Conservation (phyloP, 768 basidiomycete genomes). For the Collybia sordida region DNA sequence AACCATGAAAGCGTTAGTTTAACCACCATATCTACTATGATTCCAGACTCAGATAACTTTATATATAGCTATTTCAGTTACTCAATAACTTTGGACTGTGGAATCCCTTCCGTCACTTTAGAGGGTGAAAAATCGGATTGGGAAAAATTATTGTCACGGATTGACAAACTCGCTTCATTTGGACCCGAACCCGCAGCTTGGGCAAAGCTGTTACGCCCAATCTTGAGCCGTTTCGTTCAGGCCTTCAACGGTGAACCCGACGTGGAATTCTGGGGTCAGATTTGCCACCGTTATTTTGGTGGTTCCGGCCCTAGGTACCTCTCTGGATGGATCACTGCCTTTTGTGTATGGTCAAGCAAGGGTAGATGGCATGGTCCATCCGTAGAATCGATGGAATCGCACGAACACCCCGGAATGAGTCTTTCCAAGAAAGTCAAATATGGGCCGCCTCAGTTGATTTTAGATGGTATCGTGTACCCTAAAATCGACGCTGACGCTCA, state of each 20-base stretch:
- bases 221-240: slow-evolving; percentile 16
- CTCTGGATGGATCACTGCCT: slow-evolving; percentile 10
- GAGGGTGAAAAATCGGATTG: slow-evolving; percentile 20
- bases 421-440: no score
- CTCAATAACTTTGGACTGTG: slow-evolving; percentile 11
- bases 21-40: no score
- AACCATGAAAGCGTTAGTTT: no score
- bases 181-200: slow-evolving; percentile 20
- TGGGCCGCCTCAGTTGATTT: no score
- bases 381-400: neutral
- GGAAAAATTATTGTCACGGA: slow-evolving; percentile 16
- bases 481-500: no score
- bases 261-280: slow-evolving; percentile 8
- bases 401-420: neutral
- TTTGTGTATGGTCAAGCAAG: slow-evolving; percentile 8
- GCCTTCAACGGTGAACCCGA: slow-evolving; percentile 14
- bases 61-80: slow-evolving; percentile 16
- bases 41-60: slow-evolving; percentile 1
- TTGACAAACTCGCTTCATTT: slow-evolving; percentile 20
- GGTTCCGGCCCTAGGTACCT: neutral
- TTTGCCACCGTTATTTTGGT: slow-evolving; percentile 2
- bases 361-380: neutral
- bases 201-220: slow-evolving; percentile 18
- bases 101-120: slow-evolving; percentile 21
- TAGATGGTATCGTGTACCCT: no score